These are phyloP conservation scores for Ceratocystiopsis brevicomis DNA, from an alignment of 2,329 filamentous ascomycete species.

Conservation along the genomic window DNA sequence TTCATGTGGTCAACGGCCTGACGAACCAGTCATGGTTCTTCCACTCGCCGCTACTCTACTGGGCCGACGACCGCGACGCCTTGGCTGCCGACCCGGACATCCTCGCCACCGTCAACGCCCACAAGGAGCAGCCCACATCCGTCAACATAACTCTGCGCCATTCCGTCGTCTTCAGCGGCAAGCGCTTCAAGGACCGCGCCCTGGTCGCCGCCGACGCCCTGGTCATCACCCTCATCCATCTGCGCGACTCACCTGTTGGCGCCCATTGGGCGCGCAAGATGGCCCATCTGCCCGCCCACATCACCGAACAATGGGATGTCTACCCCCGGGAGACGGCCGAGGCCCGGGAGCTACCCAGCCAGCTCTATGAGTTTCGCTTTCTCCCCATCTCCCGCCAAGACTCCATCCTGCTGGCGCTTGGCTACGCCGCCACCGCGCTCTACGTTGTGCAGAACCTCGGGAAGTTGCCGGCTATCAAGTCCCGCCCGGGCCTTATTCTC, in stretches of 20 bases:
- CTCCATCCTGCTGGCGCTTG: constrained; percentile 40
- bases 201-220: constrained; percentile 58
- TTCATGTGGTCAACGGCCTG: constrained; percentile 40
- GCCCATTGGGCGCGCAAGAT: constrained; percentile 45
- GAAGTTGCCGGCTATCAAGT: constrained; percentile 57
- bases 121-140: constrained; percentile 40
- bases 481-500: constrained; percentile 50
- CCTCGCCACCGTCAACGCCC: constrained; percentile 48
- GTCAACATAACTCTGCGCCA: constrained; percentile 59
- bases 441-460: constrained; percentile 51
- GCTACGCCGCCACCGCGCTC: constrained; percentile 42
- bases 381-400: constrained; percentile 52
- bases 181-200: constrained; percentile 47
- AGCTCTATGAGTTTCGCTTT: constrained; percentile 63
- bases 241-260: constrained; percentile 43
- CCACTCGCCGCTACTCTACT: constrained; percentile 68
- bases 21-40: constrained; percentile 54
- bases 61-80: constrained; percentile 43
- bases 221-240: constrained; percentile 58
- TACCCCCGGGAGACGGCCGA: constrained; percentile 37
- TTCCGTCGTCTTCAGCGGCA: constrained; percentile 69
- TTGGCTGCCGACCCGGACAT: constrained; percentile 45
- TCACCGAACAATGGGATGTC: constrained; percentile 39
- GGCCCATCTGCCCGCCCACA: constrained; percentile 28
- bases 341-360: constrained; percentile 27